Percentiles rank a stretch among this genome's conserved stretches.
phyloP scores from a whole-genome alignment of 78 protist species.

The Polysphondylium violaceum region DNA sequence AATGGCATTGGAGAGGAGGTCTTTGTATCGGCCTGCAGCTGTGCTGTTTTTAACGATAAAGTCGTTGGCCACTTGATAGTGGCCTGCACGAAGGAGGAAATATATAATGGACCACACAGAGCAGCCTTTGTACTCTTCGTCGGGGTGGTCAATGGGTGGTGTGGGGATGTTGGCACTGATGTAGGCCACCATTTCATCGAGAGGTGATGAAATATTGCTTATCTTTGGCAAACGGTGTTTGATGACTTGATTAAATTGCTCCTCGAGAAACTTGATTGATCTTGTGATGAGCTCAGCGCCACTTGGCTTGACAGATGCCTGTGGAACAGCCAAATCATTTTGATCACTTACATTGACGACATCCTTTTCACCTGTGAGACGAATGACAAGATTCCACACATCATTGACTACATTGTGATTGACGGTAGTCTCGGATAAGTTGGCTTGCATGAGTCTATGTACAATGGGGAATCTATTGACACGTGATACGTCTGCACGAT shows the following conservation, averaged over 20 bases:
- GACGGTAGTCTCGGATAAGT: not conserved
- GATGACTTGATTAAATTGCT: constrained; percentile 10
- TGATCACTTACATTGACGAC: no score
- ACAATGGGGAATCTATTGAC: constrained; percentile 3
- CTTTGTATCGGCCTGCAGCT: not conserved
- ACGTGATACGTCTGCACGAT: not conserved
- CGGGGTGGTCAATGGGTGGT: not conserved
- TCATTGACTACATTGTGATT: not conserved
- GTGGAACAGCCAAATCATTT: no score
- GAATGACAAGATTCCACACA: constrained; percentile 18
- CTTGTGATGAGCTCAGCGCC: not conserved
- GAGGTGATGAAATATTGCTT: constrained; percentile 38
- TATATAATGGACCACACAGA: constrained; percentile 49
- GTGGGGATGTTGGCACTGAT: not conserved
- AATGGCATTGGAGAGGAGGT: not conserved
- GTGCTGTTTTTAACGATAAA: constrained; percentile 15
- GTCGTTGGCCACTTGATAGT: constrained; percentile 1
- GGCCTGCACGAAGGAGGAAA: constrained; percentile 28
- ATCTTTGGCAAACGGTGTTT: constrained; percentile 13
- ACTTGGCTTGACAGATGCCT: not conserved
- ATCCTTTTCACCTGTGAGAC: not conserved
- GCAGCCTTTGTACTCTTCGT: constrained; percentile 8
- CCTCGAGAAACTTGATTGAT: constrained; percentile 23
- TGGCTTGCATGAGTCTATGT: constrained; percentile 19
- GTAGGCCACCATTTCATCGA: constrained; percentile 19